These are phyloP conservation scores for Trichoderma hamatum DNA, from an alignment of 2,329 filamentous ascomycete genomes.

Conservation along the genomic window DNA sequence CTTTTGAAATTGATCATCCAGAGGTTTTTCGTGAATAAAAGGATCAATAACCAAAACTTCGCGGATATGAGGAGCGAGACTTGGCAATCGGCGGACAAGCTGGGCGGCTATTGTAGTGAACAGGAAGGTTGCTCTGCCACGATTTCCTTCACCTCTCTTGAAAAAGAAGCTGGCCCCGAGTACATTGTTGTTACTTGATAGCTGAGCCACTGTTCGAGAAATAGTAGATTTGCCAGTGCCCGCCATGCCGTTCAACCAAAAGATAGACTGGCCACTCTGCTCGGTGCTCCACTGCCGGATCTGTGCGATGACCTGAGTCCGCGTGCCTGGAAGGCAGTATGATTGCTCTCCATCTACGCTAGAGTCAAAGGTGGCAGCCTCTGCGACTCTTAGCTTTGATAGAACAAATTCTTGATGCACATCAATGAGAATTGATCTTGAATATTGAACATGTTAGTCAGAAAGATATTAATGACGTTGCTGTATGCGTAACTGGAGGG, in stretches of 20 bases:
- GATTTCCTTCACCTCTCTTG: conserved; percentile 46
- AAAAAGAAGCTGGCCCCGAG: conserved; percentile 51
- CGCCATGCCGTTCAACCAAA: conserved; percentile 46
- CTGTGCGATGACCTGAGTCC: conserved; percentile 36
- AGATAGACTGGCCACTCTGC: conserved; percentile 34
- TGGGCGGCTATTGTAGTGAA: conserved; percentile 46
- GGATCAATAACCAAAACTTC: conserved; percentile 39
- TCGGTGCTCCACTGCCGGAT: conserved; percentile 35
- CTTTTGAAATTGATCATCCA: conserved; percentile 46
- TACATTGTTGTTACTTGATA: conserved; percentile 9
- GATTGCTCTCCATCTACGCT: conserved; percentile 36
- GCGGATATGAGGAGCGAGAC: conserved; percentile 34
- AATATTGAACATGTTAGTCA: not conserved
- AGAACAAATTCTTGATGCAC: conserved; percentile 33
- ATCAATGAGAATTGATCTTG: conserved; percentile 12
- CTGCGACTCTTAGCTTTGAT: conserved; percentile 31
- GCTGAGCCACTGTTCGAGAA: conserved; percentile 36
- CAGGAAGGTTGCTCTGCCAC: conserved; percentile 41
- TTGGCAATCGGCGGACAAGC: conserved; percentile 36
- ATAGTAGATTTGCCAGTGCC: conserved; percentile 48
- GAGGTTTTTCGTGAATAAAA: conserved; percentile 34
- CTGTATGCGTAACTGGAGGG: not conserved
- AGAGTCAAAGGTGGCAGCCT: conserved; percentile 41
- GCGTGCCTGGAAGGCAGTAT: conserved; percentile 39
- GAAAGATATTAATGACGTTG: not conserved